Evolutionary conservation across 164 flowering plant species (phyloP).

Genomic region (Stephania japonica): DNA sequence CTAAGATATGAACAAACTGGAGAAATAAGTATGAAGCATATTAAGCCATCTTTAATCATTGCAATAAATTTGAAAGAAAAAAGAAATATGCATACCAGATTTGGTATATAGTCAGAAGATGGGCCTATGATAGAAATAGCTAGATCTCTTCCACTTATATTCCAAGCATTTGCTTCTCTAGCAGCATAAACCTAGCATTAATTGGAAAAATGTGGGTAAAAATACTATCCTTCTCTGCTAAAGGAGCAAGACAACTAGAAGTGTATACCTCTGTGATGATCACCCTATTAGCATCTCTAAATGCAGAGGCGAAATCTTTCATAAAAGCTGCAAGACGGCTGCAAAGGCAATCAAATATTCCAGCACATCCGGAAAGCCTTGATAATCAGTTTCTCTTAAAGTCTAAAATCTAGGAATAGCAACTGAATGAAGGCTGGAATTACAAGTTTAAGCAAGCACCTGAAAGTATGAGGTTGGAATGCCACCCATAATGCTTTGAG

Average conservation of each 20-base stretch:
- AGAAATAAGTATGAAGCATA: no score
- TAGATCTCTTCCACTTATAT: constrained; percentile 33
- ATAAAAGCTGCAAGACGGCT: constrained; percentile 42
- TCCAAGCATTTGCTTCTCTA: constrained; percentile 35
- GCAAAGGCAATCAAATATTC: constrained; percentile 7
- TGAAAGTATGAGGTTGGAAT: constrained; percentile 49
- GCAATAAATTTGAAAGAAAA: background rate
- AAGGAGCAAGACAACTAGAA: background rate
- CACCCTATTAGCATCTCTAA: constrained; percentile 37
- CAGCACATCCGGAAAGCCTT: background rate
- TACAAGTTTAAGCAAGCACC: constrained; percentile 21
- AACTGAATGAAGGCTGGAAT: constrained; percentile 2
- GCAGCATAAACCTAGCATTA: constrained; percentile 34
- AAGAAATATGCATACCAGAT: constrained; percentile 24
- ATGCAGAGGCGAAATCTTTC: constrained; percentile 37
- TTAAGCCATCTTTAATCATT: no score
- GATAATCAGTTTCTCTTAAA: background rate
- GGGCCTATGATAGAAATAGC: constrained; percentile 28
- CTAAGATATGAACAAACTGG: no score
- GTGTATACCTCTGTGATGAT: constrained; percentile 29
- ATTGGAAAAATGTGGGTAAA: background rate
- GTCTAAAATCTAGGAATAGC: background rate
- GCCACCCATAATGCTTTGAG: constrained; percentile 26
- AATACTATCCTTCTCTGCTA: background rate
- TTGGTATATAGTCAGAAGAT: constrained; percentile 33